A percentile compares a stretch with the other conserved stretches of the same genome.
These are phyloP conservation scores for Stipa capillata DNA, from an alignment of 176 grass and related monocot species.

Conservation along the genomic window DNA sequence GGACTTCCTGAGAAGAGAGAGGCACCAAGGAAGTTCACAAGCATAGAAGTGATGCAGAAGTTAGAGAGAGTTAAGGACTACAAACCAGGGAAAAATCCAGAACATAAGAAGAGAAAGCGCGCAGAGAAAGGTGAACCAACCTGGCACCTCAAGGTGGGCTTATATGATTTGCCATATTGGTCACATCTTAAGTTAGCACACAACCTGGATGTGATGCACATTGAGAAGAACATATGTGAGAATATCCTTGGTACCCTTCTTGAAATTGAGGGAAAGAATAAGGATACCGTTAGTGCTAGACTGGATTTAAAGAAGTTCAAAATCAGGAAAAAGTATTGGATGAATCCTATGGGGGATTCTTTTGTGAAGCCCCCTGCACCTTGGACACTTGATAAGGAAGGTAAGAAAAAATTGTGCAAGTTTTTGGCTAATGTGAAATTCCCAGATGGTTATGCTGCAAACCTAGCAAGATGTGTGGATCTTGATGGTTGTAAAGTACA, in stretches of 20 bases:
- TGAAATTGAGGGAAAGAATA: not conserved
- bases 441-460: not conserved
- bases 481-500: not conserved
- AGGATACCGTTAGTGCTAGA: not conserved
- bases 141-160: not conserved
- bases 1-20: not conserved
- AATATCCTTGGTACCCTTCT: not conserved
- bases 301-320: not conserved
- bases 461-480: not conserved
- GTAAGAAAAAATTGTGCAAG: not conserved
- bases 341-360: not conserved
- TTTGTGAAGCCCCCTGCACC: not conserved
- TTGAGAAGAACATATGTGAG: not conserved
- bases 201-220: conserved; percentile 20
- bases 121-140: not conserved
- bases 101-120: not conserved
- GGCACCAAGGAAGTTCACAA: not conserved
- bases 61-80: not conserved
- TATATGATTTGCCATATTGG: conserved; percentile 13
- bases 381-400: not conserved
- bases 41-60: not conserved
- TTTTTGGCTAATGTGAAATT: not conserved
- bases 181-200: not conserved
- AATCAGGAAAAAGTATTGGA: not conserved
- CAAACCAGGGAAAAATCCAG: not conserved